These are phyloP conservation scores for Mycena filopes DNA, from an alignment of 768 basidiomycete genomes.

Conservation along the genomic window DNA sequence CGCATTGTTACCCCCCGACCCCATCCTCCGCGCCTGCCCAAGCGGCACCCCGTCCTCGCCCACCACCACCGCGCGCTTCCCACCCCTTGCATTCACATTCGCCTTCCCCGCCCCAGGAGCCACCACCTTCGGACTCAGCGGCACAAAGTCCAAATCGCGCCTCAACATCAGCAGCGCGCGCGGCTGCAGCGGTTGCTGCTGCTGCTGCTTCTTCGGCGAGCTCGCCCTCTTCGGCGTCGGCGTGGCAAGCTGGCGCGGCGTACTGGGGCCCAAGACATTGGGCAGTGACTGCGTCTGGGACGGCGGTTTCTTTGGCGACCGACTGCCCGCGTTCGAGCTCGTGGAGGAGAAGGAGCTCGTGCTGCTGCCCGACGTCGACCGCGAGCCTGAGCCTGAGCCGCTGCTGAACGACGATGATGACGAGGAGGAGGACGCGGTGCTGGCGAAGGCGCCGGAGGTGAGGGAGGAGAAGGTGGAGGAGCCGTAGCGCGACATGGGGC, in stretches of 20 bases:
- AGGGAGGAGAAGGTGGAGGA: slow-evolving; percentile 39
- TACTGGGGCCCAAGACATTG: background rate
- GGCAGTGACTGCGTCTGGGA: slow-evolving; percentile 4
- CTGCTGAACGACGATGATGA: slow-evolving; percentile 36
- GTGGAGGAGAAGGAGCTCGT: slow-evolving; percentile 54
- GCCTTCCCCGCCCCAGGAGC: too few relatives aligned
- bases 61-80: slow-evolving; percentile 51
- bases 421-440: slow-evolving; percentile 17
- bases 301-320: slow-evolving; percentile 54
- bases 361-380: slow-evolving; percentile 57
- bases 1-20: slow-evolving; percentile 22
- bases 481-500: slow-evolving; percentile 51
- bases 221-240: slow-evolving; percentile 23
- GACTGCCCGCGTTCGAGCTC: slow-evolving; percentile 50
- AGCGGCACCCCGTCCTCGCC: slow-evolving; percentile 20
- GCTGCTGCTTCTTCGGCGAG: slow-evolving; percentile 44
- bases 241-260: background rate
- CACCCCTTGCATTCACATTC: too few relatives aligned
- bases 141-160: slow-evolving; percentile 79
- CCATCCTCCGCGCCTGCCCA: slow-evolving; percentile 16
- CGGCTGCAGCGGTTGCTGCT: slow-evolving; percentile 47
- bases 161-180: slow-evolving; percentile 72
- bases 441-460: slow-evolving; percentile 32
- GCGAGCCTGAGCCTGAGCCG: slow-evolving; percentile 29
- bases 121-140: slow-evolving; percentile 64